Conservation (phyloP, 192 early-diverging fungal species). For the Linnemannia elongata region DNA sequence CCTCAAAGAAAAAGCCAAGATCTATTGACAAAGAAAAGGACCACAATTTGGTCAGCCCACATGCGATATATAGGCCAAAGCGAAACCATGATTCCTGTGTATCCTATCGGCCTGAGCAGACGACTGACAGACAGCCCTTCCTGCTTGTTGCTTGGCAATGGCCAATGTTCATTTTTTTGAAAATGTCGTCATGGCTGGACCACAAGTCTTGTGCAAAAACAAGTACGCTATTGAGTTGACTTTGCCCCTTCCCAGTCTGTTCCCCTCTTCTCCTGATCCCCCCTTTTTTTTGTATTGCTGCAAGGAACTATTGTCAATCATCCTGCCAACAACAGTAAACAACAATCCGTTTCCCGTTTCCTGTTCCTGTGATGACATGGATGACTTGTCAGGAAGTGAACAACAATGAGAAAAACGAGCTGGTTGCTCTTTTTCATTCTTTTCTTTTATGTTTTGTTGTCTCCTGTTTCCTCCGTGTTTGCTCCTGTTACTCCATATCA, state of each 20-base stretch:
- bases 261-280: too few species aligned
- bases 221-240: not conserved
- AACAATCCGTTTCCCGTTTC: not conserved
- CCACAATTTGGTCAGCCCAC: not conserved
- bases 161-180: not conserved
- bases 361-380: not conserved
- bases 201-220: not conserved
- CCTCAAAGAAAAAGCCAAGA: slow-evolving; percentile 50
- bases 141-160: not conserved
- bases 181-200: not conserved
- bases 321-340: not conserved
- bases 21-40: slow-evolving; percentile 11
- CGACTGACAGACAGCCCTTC: not conserved
- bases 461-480: slow-evolving; percentile 13
- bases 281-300: slow-evolving; percentile 22
- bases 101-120: not conserved
- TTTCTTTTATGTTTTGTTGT: not conserved
- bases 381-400: not conserved
- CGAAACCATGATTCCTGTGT: not conserved
- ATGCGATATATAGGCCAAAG: not conserved
- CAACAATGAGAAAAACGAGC: not conserved
- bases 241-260: not conserved
- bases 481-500: not conserved
- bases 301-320: slow-evolving; percentile 35
- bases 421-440: not conserved